Evolutionary conservation across 108 stramenopile genomes (phyloP).

Genomic region (Skeletonema grethae): DNA sequence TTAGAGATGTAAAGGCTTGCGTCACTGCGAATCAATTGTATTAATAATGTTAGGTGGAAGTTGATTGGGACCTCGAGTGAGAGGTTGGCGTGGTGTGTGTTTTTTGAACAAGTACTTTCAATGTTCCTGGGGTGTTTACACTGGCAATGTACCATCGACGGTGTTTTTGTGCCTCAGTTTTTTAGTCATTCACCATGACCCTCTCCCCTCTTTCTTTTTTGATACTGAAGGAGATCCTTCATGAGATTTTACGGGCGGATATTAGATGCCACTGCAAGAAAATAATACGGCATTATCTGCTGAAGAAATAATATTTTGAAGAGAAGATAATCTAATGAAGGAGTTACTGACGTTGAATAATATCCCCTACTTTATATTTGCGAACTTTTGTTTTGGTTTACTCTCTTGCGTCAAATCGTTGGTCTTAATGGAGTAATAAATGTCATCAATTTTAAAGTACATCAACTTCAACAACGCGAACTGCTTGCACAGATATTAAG

Average conservation of each 20-base stretch:
- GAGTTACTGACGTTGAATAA: background rate
- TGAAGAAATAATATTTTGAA: background rate
- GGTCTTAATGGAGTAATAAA: too few relatives aligned
- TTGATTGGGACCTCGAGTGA: conserved; percentile 31
- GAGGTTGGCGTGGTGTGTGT: conserved; percentile 55
- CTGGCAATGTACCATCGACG: conserved; percentile 38
- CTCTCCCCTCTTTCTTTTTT: conserved; percentile 46
- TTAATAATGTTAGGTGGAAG: conserved; percentile 7
- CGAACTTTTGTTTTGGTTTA: background rate
- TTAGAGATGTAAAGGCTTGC: conserved; percentile 45
- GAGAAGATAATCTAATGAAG: conserved; percentile 5
- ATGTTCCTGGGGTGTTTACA: conserved; percentile 34
- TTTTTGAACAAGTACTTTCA: conserved; percentile 38
- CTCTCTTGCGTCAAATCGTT: too few relatives aligned
- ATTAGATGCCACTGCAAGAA: background rate
- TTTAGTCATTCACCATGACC: conserved; percentile 49
- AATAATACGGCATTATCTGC: background rate
- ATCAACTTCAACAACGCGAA: too few relatives aligned
- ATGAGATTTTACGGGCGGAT: background rate
- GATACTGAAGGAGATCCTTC: background rate
- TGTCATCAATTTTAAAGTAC: too few relatives aligned
- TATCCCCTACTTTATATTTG: background rate
- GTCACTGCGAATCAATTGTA: conserved; percentile 15
- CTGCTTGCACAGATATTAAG: too few relatives aligned
- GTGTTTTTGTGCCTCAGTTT: conserved; percentile 43